Evolutionary conservation across 441 rosid genomes (phyloP).

Genomic region (Populus hybrid): DNA sequence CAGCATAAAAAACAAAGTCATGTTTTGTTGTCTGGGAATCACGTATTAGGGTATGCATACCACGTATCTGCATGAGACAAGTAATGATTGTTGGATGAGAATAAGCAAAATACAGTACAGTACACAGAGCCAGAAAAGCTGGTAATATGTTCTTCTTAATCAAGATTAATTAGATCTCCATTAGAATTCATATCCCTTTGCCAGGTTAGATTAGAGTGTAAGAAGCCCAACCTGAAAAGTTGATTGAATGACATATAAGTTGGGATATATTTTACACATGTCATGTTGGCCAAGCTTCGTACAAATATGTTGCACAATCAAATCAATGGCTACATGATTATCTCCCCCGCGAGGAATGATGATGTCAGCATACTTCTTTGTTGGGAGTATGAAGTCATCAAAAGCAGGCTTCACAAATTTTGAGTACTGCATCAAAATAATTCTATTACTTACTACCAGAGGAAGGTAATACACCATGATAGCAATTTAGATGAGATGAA

Average conservation of each 20-base stretch:
- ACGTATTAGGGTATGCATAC: constrained; percentile 99
- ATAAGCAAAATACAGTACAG: constrained; percentile 2
- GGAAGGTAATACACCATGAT: neutral
- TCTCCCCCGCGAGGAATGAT: constrained; percentile 99
- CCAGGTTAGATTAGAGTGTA: constrained; percentile 12
- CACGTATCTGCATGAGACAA: constrained; percentile 71
- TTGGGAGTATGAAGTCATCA: constrained; percentile 96
- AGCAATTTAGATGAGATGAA: neutral
- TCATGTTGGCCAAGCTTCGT: constrained; percentile 98
- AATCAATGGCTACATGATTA: constrained; percentile 94
- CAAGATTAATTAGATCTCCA: neutral
- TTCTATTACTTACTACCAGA: neutral
- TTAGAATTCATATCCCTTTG: neutral
- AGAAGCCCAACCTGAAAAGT: constrained; percentile 78
- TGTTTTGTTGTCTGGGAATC: constrained; percentile 90
- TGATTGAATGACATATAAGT: constrained; percentile 86
- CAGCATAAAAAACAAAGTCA: too few species aligned
- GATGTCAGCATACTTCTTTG: constrained; percentile 95
- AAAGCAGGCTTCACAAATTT: constrained; percentile 98
- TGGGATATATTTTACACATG: constrained; percentile 95
- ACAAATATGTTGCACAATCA: constrained; percentile 95
- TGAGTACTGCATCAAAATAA: constrained; percentile 76
- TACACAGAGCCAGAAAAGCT: neutral
- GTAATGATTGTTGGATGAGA: constrained; percentile 4
- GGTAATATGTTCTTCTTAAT: neutral